These are phyloP conservation scores for Tephrocybe sp. DNA, from an alignment of 768 basidiomycete genomes.

Conservation along the genomic window DNA sequence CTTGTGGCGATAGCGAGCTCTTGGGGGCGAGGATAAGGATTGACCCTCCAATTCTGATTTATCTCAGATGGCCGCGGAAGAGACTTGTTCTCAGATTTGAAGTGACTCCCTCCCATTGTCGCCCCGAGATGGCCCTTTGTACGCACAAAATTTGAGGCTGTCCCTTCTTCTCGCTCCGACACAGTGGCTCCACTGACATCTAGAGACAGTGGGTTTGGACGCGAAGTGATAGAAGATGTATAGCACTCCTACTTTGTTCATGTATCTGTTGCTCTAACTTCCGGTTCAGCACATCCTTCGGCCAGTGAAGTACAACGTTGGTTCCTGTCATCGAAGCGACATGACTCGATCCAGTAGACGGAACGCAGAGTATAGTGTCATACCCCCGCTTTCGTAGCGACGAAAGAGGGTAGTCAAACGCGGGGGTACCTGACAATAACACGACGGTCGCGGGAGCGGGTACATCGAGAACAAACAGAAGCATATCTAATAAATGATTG, in stretches of 20 bases:
- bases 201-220: background rate
- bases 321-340: background rate
- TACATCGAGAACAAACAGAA: constrained; percentile 9
- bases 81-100: background rate
- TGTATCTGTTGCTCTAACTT: background rate
- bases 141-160: background rate
- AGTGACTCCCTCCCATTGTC: background rate
- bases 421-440: constrained; percentile 10
- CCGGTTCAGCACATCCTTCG: background rate
- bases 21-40: background rate
- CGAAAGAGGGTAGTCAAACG: constrained; percentile 3
- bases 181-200: background rate
- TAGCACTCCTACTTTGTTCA: background rate
- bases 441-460: constrained; percentile 13
- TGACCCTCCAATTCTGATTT: background rate
- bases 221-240: background rate
- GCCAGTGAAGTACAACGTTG: constrained; percentile 6
- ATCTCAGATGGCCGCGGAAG: background rate
- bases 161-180: background rate
- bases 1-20: background rate
- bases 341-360: background rate
- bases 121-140: background rate
- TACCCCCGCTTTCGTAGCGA: constrained; percentile 10
- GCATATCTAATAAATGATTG: constrained; percentile 10
- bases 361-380: background rate